phyloP scores from a whole-genome alignment of 2,329 filamentous ascomycete genomes.

The Hirsutella minnesotensis region DNA sequence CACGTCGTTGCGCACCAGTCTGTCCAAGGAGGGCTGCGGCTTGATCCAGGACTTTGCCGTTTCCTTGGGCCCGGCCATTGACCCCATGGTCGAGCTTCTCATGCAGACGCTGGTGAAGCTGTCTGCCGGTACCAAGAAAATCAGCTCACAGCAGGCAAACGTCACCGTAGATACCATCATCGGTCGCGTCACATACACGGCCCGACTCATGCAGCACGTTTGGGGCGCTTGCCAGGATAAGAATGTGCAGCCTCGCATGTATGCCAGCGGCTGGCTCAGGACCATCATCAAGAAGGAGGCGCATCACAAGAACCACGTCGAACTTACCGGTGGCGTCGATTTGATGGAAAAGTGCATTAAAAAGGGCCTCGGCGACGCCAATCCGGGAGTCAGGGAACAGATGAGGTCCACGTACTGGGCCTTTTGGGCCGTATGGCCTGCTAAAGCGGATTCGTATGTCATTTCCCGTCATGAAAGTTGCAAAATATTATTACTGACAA shows the following conservation, averaged over 20 bases:
- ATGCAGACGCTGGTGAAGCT: slow-evolving; percentile 86
- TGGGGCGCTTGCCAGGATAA: slow-evolving; percentile 80
- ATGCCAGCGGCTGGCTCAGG: slow-evolving; percentile 71
- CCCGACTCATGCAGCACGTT: slow-evolving; percentile 75
- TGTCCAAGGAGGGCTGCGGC: slow-evolving; percentile 76
- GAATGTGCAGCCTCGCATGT: slow-evolving; percentile 76
- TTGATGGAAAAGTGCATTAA: slow-evolving; percentile 78
- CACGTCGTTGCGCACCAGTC: slow-evolving; percentile 74
- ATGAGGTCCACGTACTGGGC: slow-evolving; percentile 81
- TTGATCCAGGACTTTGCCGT: slow-evolving; percentile 76
- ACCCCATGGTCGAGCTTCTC: slow-evolving; percentile 80
- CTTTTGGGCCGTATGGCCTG: slow-evolving; percentile 67
- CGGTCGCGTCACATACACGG: slow-evolving; percentile 65
- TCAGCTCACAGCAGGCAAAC: slow-evolving; percentile 75
- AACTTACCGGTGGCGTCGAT: slow-evolving; percentile 75
- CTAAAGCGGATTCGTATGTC: slow-evolving; percentile 60
- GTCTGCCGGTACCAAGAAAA: slow-evolving; percentile 83
- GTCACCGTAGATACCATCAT: slow-evolving; percentile 71
- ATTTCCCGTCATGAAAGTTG: background rate
- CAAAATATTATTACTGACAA: slow-evolving; percentile 11
- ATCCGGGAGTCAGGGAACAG: slow-evolving; percentile 78
- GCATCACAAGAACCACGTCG: slow-evolving; percentile 68
- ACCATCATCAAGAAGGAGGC: slow-evolving; percentile 69
- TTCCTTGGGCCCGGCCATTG: slow-evolving; percentile 64
- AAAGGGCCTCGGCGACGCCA: slow-evolving; percentile 79